phyloP scores from a whole-genome alignment of 176 grass and related monocot species.

The Triticum urartu region DNA sequence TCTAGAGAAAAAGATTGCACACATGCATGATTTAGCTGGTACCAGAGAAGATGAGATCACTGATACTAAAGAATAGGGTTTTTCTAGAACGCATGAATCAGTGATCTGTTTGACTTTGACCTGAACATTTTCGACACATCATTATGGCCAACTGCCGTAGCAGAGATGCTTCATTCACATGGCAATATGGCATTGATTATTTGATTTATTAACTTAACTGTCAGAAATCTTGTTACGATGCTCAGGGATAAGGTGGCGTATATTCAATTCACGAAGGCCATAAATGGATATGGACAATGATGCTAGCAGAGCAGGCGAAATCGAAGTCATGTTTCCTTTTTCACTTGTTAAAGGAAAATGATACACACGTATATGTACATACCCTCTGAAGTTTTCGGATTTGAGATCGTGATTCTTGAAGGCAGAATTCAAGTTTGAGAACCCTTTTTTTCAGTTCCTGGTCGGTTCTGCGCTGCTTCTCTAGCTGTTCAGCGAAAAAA shows the following conservation, averaged over 20 bases:
- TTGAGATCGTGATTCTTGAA: slow-evolving; percentile 88
- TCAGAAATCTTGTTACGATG: not conserved
- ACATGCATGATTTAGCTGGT: not conserved
- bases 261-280: slow-evolving; percentile 17
- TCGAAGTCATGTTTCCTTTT: not conserved
- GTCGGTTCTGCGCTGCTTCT: slow-evolving; percentile 72
- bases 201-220: slow-evolving; percentile 39
- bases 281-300: slow-evolving; percentile 32
- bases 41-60: not conserved
- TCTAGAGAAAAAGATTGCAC: not conserved
- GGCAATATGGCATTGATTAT: slow-evolving; percentile 17
- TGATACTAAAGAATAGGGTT: not conserved
- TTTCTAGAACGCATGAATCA: not conserved
- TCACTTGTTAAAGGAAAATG: not conserved
- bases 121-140: not conserved
- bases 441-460: slow-evolving; percentile 91
- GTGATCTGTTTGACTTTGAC: slow-evolving; percentile 31
- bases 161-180: slow-evolving; percentile 21
- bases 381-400: slow-evolving; percentile 90
- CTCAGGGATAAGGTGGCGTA: not conserved
- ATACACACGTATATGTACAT: not conserved
- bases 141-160: slow-evolving; percentile 30
- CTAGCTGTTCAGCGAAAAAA: slow-evolving; percentile 52
- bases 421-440: slow-evolving; percentile 95
- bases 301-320: not conserved